A percentile compares a stretch with the other conserved stretches of the same genome.
phyloP scores from a whole-genome alignment of 2,329 filamentous ascomycete genomes.

The Aspergillus brunneoviolaceus region DNA sequence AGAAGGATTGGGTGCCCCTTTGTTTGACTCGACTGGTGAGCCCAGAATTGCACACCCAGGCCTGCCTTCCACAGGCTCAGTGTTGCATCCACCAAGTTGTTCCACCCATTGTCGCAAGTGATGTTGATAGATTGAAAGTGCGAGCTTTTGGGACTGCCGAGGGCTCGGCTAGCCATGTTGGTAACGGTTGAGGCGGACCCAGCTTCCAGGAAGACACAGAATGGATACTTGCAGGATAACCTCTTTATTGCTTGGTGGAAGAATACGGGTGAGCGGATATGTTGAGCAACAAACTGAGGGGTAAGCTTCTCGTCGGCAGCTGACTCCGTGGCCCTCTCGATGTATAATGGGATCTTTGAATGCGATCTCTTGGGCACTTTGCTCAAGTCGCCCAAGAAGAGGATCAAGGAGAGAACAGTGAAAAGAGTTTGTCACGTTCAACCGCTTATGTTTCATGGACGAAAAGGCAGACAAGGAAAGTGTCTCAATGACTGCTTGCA shows the following conservation, averaged over 20 bases:
- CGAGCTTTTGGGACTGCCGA: background rate
- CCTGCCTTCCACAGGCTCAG: constrained; percentile 41
- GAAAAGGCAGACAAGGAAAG: too few relatives aligned
- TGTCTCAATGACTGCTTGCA: constrained; percentile 27
- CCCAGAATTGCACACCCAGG: constrained; percentile 33
- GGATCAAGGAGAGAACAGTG: too few relatives aligned
- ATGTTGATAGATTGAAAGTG: background rate
- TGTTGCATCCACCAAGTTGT: background rate
- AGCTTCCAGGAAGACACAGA: constrained; percentile 43
- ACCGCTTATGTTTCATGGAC: too few relatives aligned
- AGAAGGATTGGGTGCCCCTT: too few relatives aligned
- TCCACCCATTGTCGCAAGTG: background rate
- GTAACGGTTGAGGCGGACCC: constrained; percentile 37
- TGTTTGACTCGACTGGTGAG: too few relatives aligned
- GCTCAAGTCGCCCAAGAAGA: too few relatives aligned
- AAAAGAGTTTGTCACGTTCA: too few relatives aligned
- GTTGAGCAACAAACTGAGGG: constrained; percentile 26
- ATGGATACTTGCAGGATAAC: constrained; percentile 29
- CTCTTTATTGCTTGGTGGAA: constrained; percentile 48
- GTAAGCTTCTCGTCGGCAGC: constrained; percentile 13
- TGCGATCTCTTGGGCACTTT: too few relatives aligned
- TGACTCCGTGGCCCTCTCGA: too few relatives aligned
- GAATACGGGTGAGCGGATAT: constrained; percentile 48
- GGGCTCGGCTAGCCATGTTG: constrained; percentile 26
- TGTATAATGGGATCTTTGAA: too few relatives aligned